phyloP scores from a whole-genome alignment of 306 rosid species.

The Potentilla sterilis region DNA sequence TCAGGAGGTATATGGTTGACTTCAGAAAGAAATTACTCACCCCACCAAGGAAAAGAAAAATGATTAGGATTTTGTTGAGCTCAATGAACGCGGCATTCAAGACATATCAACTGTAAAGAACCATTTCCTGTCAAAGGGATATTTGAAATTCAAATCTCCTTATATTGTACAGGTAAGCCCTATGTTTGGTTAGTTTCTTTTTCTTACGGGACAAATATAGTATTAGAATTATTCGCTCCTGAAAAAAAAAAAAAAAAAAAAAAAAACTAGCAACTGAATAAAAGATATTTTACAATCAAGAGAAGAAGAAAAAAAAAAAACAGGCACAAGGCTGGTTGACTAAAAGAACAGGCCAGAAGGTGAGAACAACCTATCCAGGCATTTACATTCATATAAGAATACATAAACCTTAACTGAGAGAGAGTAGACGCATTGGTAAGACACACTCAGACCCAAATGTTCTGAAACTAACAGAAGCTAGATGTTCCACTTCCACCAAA shows the following conservation, averaged over 20 bases:
- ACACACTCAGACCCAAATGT: neutral
- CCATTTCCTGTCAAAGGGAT: neutral
- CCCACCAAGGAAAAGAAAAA: neutral
- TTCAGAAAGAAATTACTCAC: neutral
- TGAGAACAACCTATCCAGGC: constrained; percentile 7
- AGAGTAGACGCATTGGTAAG: neutral
- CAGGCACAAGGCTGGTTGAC: neutral
- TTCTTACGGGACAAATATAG: neutral
- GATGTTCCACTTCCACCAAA: neutral
- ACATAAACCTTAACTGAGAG: neutral
- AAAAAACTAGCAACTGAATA: neutral
- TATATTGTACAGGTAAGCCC: neutral
- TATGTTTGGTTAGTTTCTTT: neutral
- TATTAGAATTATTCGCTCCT: neutral
- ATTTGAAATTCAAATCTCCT: neutral
- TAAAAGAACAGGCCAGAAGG: neutral
- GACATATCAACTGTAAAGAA: neutral
- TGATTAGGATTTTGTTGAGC: neutral
- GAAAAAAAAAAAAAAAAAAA: neutral
- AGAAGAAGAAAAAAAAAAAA: neutral
- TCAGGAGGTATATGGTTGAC: constrained; percentile 46
- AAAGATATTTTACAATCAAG: neutral
- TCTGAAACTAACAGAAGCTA: neutral
- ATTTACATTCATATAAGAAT: constrained; percentile 10
- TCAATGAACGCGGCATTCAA: neutral